These are phyloP conservation scores for Flaveria bidentis DNA, from an alignment of 129 eudicot species.

Conservation along the genomic window DNA sequence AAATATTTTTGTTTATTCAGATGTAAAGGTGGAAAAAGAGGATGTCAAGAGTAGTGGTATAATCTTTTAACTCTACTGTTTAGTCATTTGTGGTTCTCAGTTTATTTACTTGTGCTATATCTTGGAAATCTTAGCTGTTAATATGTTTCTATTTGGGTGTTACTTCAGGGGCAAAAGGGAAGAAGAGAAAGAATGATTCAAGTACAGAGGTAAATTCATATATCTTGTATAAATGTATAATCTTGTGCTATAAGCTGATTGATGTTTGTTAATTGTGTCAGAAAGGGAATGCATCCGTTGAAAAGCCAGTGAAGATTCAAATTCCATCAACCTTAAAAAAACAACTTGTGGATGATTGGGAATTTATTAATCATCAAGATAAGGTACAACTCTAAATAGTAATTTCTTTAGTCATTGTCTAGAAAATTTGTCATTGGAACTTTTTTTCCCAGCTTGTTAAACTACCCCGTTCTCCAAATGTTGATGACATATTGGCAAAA, in stretches of 20 bases:
- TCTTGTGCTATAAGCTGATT: slow-evolving; percentile 11
- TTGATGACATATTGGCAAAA: slow-evolving; percentile 78
- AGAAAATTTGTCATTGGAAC: neutral
- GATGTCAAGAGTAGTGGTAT: slow-evolving; percentile 67
- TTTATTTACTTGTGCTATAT: slow-evolving; percentile 1
- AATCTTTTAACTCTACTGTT: slow-evolving; percentile 23
- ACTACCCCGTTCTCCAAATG: slow-evolving; percentile 91
- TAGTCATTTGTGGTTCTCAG: neutral
- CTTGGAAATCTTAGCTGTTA: neutral
- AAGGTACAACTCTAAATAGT: slow-evolving; percentile 48
- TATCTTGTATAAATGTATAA: neutral
- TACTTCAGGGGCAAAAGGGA: slow-evolving; percentile 75
- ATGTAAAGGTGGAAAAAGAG: slow-evolving; percentile 70
- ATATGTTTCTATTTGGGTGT: slow-evolving; percentile 8
- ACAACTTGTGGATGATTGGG: slow-evolving; percentile 96
- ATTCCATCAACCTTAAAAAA: slow-evolving; percentile 79
- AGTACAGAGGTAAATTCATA: slow-evolving; percentile 60
- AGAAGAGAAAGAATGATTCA: slow-evolving; percentile 86
- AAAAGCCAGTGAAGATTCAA: slow-evolving; percentile 82
- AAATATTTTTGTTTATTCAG: slow-evolving; percentile 37
- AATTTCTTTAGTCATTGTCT: neutral
- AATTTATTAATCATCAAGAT: slow-evolving; percentile 69
- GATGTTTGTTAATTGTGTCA: slow-evolving; percentile 33
- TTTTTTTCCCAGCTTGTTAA: slow-evolving; percentile 64
- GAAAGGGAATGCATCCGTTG: slow-evolving; percentile 65